Conservation (phyloP, 2,329 filamentous ascomycete genomes). For the Aureobasidium sp. region DNA sequence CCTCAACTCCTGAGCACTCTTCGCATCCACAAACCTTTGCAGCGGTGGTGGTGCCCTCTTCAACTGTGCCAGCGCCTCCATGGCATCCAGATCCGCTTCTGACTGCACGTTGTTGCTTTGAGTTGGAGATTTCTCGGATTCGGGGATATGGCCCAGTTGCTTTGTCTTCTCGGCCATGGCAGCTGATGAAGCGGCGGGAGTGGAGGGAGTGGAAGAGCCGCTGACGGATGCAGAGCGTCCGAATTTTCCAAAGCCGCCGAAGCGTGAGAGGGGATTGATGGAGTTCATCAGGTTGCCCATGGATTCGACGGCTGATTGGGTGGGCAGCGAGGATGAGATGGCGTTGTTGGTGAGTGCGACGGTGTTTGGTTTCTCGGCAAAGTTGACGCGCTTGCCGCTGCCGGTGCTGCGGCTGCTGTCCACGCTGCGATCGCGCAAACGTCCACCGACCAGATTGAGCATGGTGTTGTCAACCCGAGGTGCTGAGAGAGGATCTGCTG, state of each 20-base stretch:
- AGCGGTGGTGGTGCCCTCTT: slow-evolving; percentile 38
- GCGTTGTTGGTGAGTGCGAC: not conserved
- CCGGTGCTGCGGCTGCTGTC: slow-evolving; percentile 62
- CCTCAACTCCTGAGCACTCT: slow-evolving; percentile 37
- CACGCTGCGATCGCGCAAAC: slow-evolving; percentile 62
- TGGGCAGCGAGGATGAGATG: slow-evolving; percentile 9
- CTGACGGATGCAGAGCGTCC: slow-evolving; percentile 22
- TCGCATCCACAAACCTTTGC: slow-evolving; percentile 39
- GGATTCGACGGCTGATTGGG: slow-evolving; percentile 18
- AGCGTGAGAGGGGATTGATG: slow-evolving; percentile 29
- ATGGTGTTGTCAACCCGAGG: slow-evolving; percentile 51
- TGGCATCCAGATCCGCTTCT: slow-evolving; percentile 29
- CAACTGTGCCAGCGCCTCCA: slow-evolving; percentile 36
- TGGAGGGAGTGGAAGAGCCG: slow-evolving; percentile 17
- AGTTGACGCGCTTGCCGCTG: slow-evolving; percentile 50
- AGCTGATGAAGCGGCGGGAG: slow-evolving; percentile 26
- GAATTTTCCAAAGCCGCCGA: slow-evolving; percentile 27
- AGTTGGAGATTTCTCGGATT: slow-evolving; percentile 16
- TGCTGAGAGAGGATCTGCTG: slow-evolving; percentile 22
- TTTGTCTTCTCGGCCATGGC: slow-evolving; percentile 43
- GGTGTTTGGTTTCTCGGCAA: slow-evolving; percentile 21
- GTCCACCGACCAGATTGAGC: slow-evolving; percentile 61
- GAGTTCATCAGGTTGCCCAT: slow-evolving; percentile 25
- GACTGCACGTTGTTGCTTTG: not conserved
- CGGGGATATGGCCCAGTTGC: slow-evolving; percentile 21